These are phyloP conservation scores for Paramecium primaurelia DNA, from an alignment of 73 alveolate genomes.

Conservation along the genomic window DNA sequence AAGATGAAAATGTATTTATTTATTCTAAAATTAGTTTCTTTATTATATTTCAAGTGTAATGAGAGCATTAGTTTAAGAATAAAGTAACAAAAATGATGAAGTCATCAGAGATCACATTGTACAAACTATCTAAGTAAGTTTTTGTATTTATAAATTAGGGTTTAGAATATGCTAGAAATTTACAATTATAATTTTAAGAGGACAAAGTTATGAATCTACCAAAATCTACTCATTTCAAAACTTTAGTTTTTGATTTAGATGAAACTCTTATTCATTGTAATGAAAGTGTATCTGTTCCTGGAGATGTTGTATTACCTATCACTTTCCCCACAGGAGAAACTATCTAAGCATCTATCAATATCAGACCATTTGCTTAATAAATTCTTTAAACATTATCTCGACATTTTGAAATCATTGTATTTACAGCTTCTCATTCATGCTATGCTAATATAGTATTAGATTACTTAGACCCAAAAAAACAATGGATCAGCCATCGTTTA, in stretches of 20 bases:
- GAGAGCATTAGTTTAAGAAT: background rate
- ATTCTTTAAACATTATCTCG: conserved; percentile 76
- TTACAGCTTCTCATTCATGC: conserved; percentile 92
- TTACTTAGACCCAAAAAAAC: conserved; percentile 89
- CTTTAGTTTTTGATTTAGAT: conserved; percentile 61
- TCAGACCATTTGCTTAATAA: conserved; percentile 89
- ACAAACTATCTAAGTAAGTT: conserved; percentile 3
- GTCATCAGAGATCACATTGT: conserved; percentile 46
- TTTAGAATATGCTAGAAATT: conserved; percentile 45
- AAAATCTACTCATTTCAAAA: conserved; percentile 20
- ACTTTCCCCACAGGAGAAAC: conserved; percentile 60
- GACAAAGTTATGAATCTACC: conserved; percentile 55
- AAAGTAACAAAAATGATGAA: background rate
- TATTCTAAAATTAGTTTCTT: background rate
- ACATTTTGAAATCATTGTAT: conserved; percentile 86
- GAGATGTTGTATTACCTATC: conserved; percentile 56
- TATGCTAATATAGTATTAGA: conserved; percentile 96
- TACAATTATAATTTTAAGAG: background rate
- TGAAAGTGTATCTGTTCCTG: conserved; percentile 53
- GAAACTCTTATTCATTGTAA: conserved; percentile 61
- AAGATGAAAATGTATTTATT: background rate
- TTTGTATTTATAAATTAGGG: background rate
- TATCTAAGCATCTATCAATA: conserved; percentile 84
- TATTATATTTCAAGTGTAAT: conserved; percentile 20
- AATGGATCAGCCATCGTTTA: conserved; percentile 81